Conservation (phyloP, 495 filamentous ascomycete species). For the Talaromyces wortmannii region DNA sequence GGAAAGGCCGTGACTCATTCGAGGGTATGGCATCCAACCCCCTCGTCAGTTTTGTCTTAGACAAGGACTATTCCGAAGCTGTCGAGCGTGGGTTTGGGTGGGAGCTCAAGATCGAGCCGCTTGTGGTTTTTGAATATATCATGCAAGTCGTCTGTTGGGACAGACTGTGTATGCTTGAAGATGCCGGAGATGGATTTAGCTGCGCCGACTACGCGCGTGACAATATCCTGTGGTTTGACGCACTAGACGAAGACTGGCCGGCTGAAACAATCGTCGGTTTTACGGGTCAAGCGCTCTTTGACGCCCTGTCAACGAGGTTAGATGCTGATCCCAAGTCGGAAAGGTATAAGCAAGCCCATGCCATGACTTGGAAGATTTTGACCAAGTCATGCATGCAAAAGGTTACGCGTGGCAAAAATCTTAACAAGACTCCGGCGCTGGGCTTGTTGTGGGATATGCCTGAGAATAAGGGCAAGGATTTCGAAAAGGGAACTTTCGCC, state of each 20-base stretch:
- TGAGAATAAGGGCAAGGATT: conserved; percentile 6
- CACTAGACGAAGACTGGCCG: conserved; percentile 3
- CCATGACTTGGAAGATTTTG: conserved; percentile 1
- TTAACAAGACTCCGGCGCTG: conserved; percentile 2
- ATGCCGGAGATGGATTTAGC: conserved; percentile 6
- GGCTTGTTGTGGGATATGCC: conserved; percentile 4
- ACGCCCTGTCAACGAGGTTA: not conserved
- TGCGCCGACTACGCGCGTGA: conserved; percentile 4
- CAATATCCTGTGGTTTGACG: conserved; percentile 5
- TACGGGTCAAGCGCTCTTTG: conserved; percentile 1
- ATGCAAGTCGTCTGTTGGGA: conserved; percentile 1
- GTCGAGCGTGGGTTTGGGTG: not conserved
- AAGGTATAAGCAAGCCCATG: conserved; percentile 4
- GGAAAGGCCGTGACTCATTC: not conserved
- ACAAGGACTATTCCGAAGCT: conserved; percentile 1
- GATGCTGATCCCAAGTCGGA: conserved; percentile 5
- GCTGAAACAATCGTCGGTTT: not conserved
- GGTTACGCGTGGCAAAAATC: conserved; percentile 3
- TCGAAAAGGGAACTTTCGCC: conserved; percentile 7
- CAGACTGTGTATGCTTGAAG: conserved; percentile 6
- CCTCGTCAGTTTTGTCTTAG: not conserved
- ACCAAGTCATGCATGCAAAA: conserved; percentile 6
- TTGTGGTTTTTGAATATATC: conserved; percentile 5
- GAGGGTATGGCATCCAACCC: not conserved
- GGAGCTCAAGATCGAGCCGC: conserved; percentile 2